A percentile compares a stretch with the other conserved stretches of the same genome.
phyloP scores from a whole-genome alignment of 2,329 filamentous ascomycete species.

The Sphaerulina vaccinii region DNA sequence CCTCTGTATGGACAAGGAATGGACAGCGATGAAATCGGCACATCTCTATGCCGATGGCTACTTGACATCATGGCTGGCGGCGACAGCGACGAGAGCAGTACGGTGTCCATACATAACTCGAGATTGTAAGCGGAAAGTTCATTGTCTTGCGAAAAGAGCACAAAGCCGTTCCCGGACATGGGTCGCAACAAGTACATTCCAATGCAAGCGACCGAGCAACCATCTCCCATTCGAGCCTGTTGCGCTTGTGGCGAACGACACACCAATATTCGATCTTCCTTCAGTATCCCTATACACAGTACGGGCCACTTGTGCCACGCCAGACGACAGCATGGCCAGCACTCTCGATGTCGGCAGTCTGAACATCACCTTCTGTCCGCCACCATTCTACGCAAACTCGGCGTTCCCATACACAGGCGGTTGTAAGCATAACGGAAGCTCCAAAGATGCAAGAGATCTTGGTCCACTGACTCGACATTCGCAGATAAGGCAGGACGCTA shows the following conservation, averaged over 20 bases:
- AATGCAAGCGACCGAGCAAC: slow-evolving; percentile 10
- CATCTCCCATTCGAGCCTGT: slow-evolving; percentile 29
- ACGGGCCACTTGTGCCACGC: not conserved
- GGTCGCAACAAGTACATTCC: slow-evolving; percentile 8
- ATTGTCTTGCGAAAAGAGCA: slow-evolving; percentile 6
- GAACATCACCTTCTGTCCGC: slow-evolving; percentile 55
- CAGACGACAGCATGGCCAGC: not conserved
- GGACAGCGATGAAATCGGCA: not conserved
- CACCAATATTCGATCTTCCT: not conserved
- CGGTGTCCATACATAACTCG: not conserved
- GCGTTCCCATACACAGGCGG: slow-evolving; percentile 61
- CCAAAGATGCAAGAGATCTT: not conserved
- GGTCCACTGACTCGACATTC: not conserved
- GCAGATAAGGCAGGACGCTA: slow-evolving; percentile 51
- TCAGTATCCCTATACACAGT: not conserved
- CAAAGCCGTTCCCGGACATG: slow-evolving; percentile 8
- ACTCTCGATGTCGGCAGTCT: slow-evolving; percentile 12
- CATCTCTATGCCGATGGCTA: not conserved
- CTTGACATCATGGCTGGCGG: not conserved
- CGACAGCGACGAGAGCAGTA: not conserved
- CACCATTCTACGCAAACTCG: slow-evolving; percentile 65
- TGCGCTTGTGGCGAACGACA: slow-evolving; percentile 26
- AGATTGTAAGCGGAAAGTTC: not conserved
- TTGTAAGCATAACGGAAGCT: slow-evolving; percentile 55
- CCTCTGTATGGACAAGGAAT: not conserved